These are phyloP conservation scores for Rhodotorula glutinis DNA, from an alignment of 1,284 basidiomycete species.

Conservation along the genomic window DNA sequence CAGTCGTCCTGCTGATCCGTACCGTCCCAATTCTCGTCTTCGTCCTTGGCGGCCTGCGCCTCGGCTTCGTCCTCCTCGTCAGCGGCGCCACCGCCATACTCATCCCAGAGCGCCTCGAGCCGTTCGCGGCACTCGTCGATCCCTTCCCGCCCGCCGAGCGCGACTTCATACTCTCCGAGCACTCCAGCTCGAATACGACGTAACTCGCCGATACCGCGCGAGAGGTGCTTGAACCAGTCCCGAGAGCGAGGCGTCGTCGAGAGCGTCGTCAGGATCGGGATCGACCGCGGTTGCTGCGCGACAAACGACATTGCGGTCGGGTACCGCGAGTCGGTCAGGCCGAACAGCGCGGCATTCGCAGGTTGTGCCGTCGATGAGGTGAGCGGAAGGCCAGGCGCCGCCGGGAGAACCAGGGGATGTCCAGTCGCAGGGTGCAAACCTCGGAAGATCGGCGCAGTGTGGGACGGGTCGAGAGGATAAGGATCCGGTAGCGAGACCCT, in stretches of 20 bases:
- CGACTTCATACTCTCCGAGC: slow-evolving; percentile 28
- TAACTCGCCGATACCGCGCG: slow-evolving; percentile 18
- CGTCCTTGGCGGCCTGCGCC: slow-evolving; percentile 10
- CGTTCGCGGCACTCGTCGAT: slow-evolving; percentile 25
- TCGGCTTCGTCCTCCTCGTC: slow-evolving; percentile 9
- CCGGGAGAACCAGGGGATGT: slow-evolving; percentile 23
- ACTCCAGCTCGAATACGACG: slow-evolving; percentile 6
- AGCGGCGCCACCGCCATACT: slow-evolving; percentile 14
- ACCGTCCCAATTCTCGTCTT: slow-evolving; percentile 27
- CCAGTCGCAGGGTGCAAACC: slow-evolving; percentile 28
- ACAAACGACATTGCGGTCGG: slow-evolving; percentile 9
- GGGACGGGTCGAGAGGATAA: slow-evolving; percentile 24
- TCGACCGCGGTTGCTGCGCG: not conserved
- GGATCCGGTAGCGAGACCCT: slow-evolving; percentile 32
- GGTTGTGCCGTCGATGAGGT: slow-evolving; percentile 7
- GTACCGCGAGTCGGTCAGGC: slow-evolving; percentile 24
- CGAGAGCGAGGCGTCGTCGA: slow-evolving; percentile 23
- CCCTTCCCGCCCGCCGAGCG: slow-evolving; percentile 25
- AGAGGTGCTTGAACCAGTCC: slow-evolving; percentile 12
- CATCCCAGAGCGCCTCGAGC: slow-evolving; percentile 30
- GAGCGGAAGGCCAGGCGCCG: slow-evolving; percentile 13
- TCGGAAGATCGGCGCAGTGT: slow-evolving; percentile 22
- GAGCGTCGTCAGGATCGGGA: slow-evolving; percentile 34
- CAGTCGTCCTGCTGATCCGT: slow-evolving; percentile 19
- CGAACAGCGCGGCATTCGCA: slow-evolving; percentile 21